Conservation (phyloP, 352 stramenopile species). For the Thalassiosira ordinaria region DNA sequence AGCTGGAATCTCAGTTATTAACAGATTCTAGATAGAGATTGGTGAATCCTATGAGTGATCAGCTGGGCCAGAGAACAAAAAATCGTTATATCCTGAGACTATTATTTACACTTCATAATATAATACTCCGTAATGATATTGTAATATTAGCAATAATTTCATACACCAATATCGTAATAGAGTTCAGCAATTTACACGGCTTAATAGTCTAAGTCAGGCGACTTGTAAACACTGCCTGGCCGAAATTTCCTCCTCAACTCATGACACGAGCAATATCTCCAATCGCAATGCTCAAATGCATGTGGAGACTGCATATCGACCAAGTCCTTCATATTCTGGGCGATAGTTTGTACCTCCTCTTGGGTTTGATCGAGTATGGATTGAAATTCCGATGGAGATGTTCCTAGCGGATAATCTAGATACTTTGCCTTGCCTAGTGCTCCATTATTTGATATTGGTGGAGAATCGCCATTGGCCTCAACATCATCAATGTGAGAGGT, state of each 20-base stretch:
- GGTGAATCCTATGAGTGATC: no score
- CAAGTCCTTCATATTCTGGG: slow-evolving; percentile 64
- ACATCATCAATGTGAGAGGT: slow-evolving; percentile 59
- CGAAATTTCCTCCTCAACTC: slow-evolving; percentile 67
- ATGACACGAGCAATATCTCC: slow-evolving; percentile 84
- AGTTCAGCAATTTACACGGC: no score
- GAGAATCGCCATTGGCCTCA: slow-evolving; percentile 17
- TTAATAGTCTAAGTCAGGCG: slow-evolving; percentile 11
- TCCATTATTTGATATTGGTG: background rate
- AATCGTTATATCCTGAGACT: no score
- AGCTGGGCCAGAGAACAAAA: no score
- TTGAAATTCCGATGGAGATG: slow-evolving; percentile 61
- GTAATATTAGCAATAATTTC: no score
- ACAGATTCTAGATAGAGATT: no score
- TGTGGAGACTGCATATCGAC: slow-evolving; percentile 69
- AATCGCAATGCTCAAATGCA: slow-evolving; percentile 78
- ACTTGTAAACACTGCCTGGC: slow-evolving; percentile 60
- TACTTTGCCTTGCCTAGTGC: slow-evolving; percentile 52
- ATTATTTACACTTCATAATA: no score
- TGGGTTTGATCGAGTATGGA: slow-evolving; percentile 64
- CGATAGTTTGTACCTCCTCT: slow-evolving; percentile 66
- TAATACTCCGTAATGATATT: no score
- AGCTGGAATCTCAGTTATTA: background rate
- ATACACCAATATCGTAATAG: no score
- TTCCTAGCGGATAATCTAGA: slow-evolving; percentile 71